Percentiles rank a stretch among this genome's conserved stretches.
phyloP scores from a whole-genome alignment of 2,329 filamentous ascomycete genomes.

The Neofusicoccum parvum region DNA sequence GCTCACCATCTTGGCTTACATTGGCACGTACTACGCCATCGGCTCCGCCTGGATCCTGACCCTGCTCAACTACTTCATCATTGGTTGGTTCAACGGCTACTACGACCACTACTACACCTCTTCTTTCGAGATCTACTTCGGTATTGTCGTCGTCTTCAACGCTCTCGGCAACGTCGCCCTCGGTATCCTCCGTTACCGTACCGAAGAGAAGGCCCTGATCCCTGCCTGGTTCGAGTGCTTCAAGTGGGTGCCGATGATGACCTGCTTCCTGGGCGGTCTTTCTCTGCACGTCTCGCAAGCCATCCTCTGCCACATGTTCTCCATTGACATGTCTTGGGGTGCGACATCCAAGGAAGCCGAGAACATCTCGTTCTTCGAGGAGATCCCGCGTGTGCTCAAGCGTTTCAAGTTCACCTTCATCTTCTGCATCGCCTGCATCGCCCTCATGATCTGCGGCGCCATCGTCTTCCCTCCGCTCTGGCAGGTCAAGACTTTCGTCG shows the following conservation, averaged over 20 bases:
- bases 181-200: slow-evolving; percentile 72
- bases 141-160: slow-evolving; percentile 77
- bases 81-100: slow-evolving; percentile 76
- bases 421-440: slow-evolving; percentile 50
- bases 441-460: slow-evolving; percentile 53
- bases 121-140: slow-evolving; percentile 78
- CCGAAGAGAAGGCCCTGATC: slow-evolving; percentile 64
- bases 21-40: slow-evolving; percentile 80
- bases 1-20: slow-evolving; percentile 74
- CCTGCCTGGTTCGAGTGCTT: slow-evolving; percentile 56
- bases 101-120: slow-evolving; percentile 77
- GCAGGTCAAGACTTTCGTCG: slow-evolving; percentile 60
- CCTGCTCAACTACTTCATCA: slow-evolving; percentile 71
- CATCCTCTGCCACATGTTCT: slow-evolving; percentile 43
- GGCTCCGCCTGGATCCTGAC: slow-evolving; percentile 76
- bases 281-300: slow-evolving; percentile 45
- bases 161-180: slow-evolving; percentile 72
- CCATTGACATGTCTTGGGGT: slow-evolving; percentile 51
- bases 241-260: slow-evolving; percentile 64
- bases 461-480: slow-evolving; percentile 54
- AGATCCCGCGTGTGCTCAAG: slow-evolving; percentile 57
- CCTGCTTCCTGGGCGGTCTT: slow-evolving; percentile 45
- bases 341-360: slow-evolving; percentile 63
- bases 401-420: slow-evolving; percentile 60
- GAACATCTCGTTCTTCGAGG: slow-evolving; percentile 59